These are phyloP conservation scores for Pouteria glomerata DNA, from an alignment of 148 eudicot genomes.

Conservation along the genomic window DNA sequence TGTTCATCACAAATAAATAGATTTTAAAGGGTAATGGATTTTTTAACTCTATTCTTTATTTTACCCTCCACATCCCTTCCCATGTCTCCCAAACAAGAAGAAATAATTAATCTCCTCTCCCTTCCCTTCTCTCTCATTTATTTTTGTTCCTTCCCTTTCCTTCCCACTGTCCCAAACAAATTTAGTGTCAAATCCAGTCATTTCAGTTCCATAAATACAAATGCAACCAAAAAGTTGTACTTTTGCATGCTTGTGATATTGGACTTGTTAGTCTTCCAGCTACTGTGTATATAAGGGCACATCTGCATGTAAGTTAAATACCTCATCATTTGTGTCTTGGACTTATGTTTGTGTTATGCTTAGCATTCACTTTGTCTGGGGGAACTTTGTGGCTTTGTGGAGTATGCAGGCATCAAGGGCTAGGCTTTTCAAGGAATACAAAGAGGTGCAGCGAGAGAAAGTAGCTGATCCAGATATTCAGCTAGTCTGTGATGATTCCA, in stretches of 20 bases:
- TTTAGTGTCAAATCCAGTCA: too few species aligned
- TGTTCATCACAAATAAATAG: too few species aligned
- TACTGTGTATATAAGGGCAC: neutral
- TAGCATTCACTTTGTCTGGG: neutral
- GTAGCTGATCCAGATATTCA: constrained; percentile 93
- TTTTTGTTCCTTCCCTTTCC: too few species aligned
- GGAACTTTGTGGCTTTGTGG: neutral
- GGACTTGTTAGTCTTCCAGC: neutral
- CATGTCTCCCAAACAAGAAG: too few species aligned
- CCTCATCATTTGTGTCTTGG: neutral
- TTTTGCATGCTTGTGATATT: neutral
- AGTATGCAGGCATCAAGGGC: constrained; percentile 73
- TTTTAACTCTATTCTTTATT: too few species aligned
- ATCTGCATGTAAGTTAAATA: neutral
- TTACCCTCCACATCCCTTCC: too few species aligned
- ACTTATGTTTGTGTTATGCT: neutral
- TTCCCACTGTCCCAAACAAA: too few species aligned
- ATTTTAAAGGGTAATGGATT: too few species aligned
- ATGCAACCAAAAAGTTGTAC: too few species aligned
- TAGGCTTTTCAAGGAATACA: constrained; percentile 94
- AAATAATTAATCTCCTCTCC: too few species aligned
- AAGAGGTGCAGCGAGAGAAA: constrained; percentile 89
- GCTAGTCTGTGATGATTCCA: constrained; percentile 53
- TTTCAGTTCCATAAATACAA: too few species aligned
- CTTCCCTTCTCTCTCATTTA: too few species aligned